Evolutionary conservation across 1,139 yeast species (phyloP), one percentile per base, ranked within the genome.

Genomic region (Scheffersomyces segobiensis): DNA sequence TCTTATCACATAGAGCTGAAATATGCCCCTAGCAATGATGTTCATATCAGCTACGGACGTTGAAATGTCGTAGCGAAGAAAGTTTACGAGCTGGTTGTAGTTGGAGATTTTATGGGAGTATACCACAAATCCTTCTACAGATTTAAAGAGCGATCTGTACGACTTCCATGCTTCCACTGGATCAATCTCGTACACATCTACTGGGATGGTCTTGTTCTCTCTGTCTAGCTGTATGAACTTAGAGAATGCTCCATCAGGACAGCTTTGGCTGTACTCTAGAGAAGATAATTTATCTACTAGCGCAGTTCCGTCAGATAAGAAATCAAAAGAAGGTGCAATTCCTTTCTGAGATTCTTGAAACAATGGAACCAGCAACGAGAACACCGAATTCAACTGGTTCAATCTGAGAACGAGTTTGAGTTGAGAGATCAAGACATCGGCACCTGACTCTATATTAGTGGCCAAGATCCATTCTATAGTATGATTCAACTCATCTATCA

Each of bases 171-270:
- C 67, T 20, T 67, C 68, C 2, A 63, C 60, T 10, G 67, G 62
- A 3, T 69, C 65, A 0, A 75, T 63, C 22, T 62, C 64, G 52
- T 71, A 71, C 18, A 86, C 65, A 0, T 76, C 76, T 49, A 80
- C 75, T 1, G 88, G 87, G 17, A 92, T 90, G 53, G 85, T 81
- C 59, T 81, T 80, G 69, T 88, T 88, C 60, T 83, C 84, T 49
- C 82, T 72, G 59, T 84, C 82, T 53, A 76, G 73, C 50, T 88
- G 88, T 57, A 86, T 84, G 59, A 84, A 84, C 21, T 81, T 83
- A 3, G 80, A 76, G 52, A 77, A 70, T 50, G 81, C 74, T 6
- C 77, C 75, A 0, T 47, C 53, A 0, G 82, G 82, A 2, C 61
- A 57, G 18, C 62, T 50, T 20, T 48, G n/a, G 26, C 17, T 48